Evolutionary conservation across 1,284 basidiomycete species (phyloP).

Genomic region (Pterulicium gracile): DNA sequence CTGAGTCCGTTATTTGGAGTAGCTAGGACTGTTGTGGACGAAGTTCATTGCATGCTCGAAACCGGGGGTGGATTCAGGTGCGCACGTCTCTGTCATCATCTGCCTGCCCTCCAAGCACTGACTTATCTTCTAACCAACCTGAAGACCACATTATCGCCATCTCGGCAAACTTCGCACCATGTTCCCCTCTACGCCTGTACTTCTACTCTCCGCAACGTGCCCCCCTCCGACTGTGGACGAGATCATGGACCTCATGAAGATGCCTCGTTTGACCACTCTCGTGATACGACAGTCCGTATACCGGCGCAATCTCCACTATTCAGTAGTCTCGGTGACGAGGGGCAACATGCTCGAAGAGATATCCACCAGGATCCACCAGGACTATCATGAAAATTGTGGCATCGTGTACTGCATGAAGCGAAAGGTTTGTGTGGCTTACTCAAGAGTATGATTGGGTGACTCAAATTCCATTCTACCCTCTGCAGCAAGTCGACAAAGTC

Average conservation of each 20-base stretch:
- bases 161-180: background rate
- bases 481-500: background rate
- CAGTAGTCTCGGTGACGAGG: background rate
- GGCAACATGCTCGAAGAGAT: background rate
- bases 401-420: background rate
- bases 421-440: background rate
- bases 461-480: background rate
- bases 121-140: background rate
- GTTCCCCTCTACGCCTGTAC: background rate
- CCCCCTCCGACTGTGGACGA: background rate
- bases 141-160: background rate
- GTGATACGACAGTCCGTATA: background rate
- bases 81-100: background rate
- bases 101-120: background rate
- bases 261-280: background rate
- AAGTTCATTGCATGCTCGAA: background rate
- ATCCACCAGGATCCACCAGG: background rate
- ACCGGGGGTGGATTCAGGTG: background rate
- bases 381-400: background rate
- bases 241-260: background rate
- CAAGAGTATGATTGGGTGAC: background rate
- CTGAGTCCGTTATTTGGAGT: background rate
- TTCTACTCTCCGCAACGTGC: background rate
- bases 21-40: background rate
- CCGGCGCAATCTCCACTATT: background rate